Evolutionary conservation across 177 flowering plant genomes (phyloP).

Genomic region (Vitis hybrid): DNA sequence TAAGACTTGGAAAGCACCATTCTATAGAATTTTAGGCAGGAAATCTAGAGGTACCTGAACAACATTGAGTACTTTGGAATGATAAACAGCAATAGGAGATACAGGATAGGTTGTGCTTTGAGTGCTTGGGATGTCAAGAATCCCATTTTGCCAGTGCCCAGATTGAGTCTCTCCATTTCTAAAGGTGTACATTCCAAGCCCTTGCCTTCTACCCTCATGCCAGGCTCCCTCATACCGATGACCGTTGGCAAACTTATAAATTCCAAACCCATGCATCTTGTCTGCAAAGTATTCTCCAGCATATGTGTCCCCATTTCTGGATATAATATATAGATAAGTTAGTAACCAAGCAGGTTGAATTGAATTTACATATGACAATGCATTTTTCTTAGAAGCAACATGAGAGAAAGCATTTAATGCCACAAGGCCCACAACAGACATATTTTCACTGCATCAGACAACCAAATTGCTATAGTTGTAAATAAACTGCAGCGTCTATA

Average conservation of each 20-base stretch:
- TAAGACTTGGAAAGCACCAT: neutral
- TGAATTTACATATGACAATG: too few relatives aligned
- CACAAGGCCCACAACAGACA: too few relatives aligned
- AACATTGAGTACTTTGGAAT: constrained; percentile 57
- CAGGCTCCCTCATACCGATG: constrained; percentile 95
- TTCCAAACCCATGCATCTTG: constrained; percentile 98
- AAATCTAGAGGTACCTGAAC: constrained; percentile 51
- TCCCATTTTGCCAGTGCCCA: constrained; percentile 93
- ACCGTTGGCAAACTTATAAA: constrained; percentile 82
- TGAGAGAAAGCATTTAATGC: too few relatives aligned
- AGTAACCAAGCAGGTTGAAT: neutral
- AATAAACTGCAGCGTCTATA: too few relatives aligned
- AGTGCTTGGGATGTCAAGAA: constrained; percentile 76
- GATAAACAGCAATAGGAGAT: constrained; percentile 58
- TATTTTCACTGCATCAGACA: too few relatives aligned
- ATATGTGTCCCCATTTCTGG: constrained; percentile 89
- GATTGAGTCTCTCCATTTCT: constrained; percentile 91
- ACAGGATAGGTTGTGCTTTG: constrained; percentile 61
- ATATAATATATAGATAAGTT: neutral
- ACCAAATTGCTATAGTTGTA: too few relatives aligned
- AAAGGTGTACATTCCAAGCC: constrained; percentile 93
- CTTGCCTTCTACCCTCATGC: constrained; percentile 97
- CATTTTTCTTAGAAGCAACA: too few relatives aligned
- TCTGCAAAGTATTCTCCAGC: constrained; percentile 97
- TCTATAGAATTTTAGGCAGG: neutral